phyloP scores from a whole-genome alignment of 2,329 filamentous ascomycete species.

The Rhexocercosporidium sp. region DNA sequence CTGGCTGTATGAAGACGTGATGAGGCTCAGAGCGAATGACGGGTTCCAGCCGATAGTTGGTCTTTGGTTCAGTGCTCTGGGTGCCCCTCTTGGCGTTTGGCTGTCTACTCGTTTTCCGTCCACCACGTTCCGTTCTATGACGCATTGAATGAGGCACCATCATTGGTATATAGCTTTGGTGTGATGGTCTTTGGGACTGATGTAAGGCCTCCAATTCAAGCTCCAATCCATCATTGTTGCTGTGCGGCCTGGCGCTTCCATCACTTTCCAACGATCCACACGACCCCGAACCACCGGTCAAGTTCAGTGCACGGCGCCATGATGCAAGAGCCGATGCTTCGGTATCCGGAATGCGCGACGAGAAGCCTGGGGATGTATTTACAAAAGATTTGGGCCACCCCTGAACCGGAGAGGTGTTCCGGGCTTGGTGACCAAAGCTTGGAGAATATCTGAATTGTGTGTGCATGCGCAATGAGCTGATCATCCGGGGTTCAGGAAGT shows the following conservation, averaged over 20 bases:
- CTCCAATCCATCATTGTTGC: conserved; percentile 3
- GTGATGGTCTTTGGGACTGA: neutral
- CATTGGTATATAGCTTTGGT: neutral
- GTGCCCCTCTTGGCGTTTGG: too few species aligned
- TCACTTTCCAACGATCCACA: conserved; percentile 1
- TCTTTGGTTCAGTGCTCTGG: neutral
- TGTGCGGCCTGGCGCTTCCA: neutral
- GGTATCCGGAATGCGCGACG: conserved; percentile 20
- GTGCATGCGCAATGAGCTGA: conserved; percentile 42
- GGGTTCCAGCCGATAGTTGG: conserved; percentile 34
- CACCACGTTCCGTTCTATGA: too few species aligned
- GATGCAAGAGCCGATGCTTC: conserved; percentile 11
- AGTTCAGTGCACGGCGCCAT: conserved; percentile 19
- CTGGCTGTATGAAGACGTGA: conserved; percentile 40
- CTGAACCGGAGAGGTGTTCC: conserved; percentile 38
- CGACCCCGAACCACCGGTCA: conserved; percentile 25
- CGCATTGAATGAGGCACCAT: too few species aligned
- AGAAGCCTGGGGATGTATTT: conserved; percentile 20
- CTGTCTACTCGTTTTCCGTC: neutral
- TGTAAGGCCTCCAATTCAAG: neutral
- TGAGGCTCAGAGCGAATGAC: conserved; percentile 38
- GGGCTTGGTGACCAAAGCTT: conserved; percentile 41
- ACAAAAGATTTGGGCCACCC: conserved; percentile 33
- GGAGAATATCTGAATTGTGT: conserved; percentile 41
- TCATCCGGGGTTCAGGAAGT: conserved; percentile 36